Evolutionary conservation across 495 filamentous ascomycete species (phyloP), one percentile per base, ranked within the genome.

Genomic region (Penicillium egyptiacum): DNA sequence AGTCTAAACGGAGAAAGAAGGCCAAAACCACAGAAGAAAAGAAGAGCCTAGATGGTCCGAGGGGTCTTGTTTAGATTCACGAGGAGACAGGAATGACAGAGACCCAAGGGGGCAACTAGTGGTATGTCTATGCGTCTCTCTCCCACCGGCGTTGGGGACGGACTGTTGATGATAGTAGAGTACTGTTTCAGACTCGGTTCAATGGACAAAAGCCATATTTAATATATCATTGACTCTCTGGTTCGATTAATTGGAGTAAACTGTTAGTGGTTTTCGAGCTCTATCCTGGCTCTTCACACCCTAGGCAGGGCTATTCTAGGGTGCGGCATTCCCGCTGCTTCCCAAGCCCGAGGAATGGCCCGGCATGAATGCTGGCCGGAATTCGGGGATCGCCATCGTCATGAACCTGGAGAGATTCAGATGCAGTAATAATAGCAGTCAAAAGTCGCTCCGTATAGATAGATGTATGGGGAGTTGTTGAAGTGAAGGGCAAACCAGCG

Each of bases 81-180:
- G 61, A 61, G 54, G 56, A 57, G 59, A 61, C 41, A 31, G 61
- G 66, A 69, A 69, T 69, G 66, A 58, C 55, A 58, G 51, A 52
- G 30, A 39, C 17, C 42, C 40, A 67, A 62, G 60, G 66, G 66
- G 59, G 56, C 57, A 60, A 59, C 62, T 55, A 55, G 50, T 45
- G 66, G 64, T 69, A 69, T 69, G 66, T 53, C 47, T 63, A 61
- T 44, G 26, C 37, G n/a, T n/a, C 35, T 46, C 33, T 11, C 28
- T 25, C 31, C 5, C 5, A 5, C 12, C 35, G n/a, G 14, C n/a
- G 28, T 19, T 44, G 28, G 8, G 35, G 10, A 22, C 12, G n/a
- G n/a, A 37, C 44, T 50, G 33, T 11, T 5, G 45, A 53, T 50
- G 23, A 35, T 25, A 9, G 30, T 50, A 42, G 53, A 56, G 6